Conservation (phyloP, 345 rosid species). For the Jatropha curcas region DNA sequence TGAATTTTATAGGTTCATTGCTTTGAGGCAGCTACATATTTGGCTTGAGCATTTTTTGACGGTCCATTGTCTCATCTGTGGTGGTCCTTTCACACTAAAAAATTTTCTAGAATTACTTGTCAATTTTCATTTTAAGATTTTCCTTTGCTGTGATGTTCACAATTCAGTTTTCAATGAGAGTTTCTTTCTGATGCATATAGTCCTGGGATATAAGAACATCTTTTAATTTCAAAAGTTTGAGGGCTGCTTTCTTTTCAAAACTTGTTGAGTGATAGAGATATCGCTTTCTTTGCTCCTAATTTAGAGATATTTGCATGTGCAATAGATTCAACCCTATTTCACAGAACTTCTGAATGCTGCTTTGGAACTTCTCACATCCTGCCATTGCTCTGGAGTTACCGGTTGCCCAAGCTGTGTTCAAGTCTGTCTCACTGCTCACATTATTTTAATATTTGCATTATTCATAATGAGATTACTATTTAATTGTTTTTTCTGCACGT, state of each 20-base stretch:
- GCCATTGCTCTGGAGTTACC: conserved; percentile 54
- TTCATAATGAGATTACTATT: background rate
- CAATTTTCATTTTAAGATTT: background rate
- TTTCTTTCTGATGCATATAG: background rate
- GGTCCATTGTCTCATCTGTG: background rate
- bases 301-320: conserved; percentile 13
- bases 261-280: background rate
- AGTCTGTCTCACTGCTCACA: conserved; percentile 32
- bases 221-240: background rate
- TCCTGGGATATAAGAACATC: background rate
- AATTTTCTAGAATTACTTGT: background rate
- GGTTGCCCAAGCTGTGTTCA: conserved; percentile 92
- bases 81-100: background rate
- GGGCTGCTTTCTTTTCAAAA: background rate
- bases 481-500: conserved; percentile 3
- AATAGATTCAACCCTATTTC: conserved; percentile 75
- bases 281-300: conserved; percentile 8
- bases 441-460: background rate
- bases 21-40: background rate
- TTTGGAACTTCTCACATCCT: conserved; percentile 65
- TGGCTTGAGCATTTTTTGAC: background rate
- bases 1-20: background rate
- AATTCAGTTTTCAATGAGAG: background rate
- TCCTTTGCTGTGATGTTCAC: background rate
- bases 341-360: conserved; percentile 65